Evolutionary conservation across 108 stramenopile species (phyloP).

Genomic region (Stephanodiscus minutulus): DNA sequence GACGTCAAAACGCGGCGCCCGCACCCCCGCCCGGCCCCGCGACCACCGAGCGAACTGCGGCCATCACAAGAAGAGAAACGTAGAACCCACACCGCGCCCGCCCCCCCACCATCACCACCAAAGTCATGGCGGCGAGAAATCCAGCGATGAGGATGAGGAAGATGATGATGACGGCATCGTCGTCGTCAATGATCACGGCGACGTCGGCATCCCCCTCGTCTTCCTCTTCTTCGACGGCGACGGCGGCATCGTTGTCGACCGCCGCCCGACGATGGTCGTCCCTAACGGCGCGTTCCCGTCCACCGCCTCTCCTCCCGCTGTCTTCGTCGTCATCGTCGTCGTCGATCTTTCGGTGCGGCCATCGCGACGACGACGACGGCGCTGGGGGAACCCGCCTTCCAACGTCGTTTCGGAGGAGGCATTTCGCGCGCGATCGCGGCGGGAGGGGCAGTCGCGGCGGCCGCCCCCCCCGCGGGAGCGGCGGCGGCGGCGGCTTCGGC

Average conservation of each 20-base stretch:
- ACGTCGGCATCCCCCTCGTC: no score
- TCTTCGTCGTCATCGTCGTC: no score
- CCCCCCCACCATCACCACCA: neutral
- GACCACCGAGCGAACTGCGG: no score
- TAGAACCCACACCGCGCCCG: neutral
- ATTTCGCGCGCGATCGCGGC: slow-evolving; percentile 4
- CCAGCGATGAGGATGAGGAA: neutral
- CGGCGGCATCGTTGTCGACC: neutral
- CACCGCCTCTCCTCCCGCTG: no score
- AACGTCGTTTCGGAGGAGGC: slow-evolving; percentile 2
- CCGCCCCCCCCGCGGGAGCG: neutral
- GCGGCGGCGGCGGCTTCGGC: neutral
- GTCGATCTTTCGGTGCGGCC: no score
- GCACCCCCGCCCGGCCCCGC: no score
- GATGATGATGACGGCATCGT: neutral
- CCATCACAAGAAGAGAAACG: no score
- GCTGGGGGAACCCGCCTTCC: no score
- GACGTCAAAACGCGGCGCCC: no score
- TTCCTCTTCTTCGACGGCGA: no score
- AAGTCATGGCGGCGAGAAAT: neutral
- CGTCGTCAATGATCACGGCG: neutral
- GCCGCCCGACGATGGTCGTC: neutral
- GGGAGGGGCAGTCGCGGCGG: no score
- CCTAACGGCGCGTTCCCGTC: neutral
- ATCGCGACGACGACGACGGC: no score